phyloP scores from a whole-genome alignment of 2,329 filamentous ascomycete species.

The Dactylella cylindrospora region DNA sequence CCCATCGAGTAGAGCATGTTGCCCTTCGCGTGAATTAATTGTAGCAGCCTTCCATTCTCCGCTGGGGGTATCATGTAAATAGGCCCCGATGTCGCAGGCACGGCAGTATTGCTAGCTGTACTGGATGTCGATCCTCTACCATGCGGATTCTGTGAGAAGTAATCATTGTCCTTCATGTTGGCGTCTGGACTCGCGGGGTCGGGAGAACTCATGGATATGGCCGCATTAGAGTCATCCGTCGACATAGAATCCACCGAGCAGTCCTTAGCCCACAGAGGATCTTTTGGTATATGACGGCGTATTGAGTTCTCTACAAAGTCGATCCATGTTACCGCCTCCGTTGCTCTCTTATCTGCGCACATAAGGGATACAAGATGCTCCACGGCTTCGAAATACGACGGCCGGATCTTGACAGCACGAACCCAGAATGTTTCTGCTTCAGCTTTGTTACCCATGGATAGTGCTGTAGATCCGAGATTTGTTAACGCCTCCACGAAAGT shows the following conservation, averaged over 20 bases:
- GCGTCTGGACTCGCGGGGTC: constrained; percentile 14
- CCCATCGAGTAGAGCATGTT: constrained; percentile 94
- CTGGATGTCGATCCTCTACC: constrained; percentile 14
- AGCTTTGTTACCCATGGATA: constrained; percentile 76
- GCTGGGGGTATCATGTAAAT: constrained; percentile 74
- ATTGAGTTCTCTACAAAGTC: constrained; percentile 77
- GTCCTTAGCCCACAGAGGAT: constrained; percentile 43
- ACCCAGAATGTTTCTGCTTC: constrained; percentile 88
- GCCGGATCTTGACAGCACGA: constrained; percentile 76
- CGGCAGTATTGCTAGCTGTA: constrained; percentile 11
- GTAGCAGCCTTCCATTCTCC: constrained; percentile 89
- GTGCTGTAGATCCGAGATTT: constrained; percentile 84
- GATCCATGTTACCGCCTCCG: constrained; percentile 84
- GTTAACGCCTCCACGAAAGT: constrained; percentile 76
- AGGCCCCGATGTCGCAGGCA: constrained; percentile 19
- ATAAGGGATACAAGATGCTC: constrained; percentile 89
- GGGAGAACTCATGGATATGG: constrained; percentile 39
- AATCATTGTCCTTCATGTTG: constrained; percentile 16
- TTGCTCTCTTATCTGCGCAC: constrained; percentile 75
- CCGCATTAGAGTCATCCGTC: constrained; percentile 38
- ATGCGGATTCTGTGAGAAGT: constrained; percentile 12
- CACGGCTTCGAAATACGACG: constrained; percentile 89
- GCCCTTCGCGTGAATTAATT: constrained; percentile 95
- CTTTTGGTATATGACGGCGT: constrained; percentile 56
- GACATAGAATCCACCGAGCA: constrained; percentile 43